Evolutionary conservation across 1,284 basidiomycete species (phyloP), one percentile per base, ranked within the genome.

Genomic region (Cutaneotrichosporon curvatum): DNA sequence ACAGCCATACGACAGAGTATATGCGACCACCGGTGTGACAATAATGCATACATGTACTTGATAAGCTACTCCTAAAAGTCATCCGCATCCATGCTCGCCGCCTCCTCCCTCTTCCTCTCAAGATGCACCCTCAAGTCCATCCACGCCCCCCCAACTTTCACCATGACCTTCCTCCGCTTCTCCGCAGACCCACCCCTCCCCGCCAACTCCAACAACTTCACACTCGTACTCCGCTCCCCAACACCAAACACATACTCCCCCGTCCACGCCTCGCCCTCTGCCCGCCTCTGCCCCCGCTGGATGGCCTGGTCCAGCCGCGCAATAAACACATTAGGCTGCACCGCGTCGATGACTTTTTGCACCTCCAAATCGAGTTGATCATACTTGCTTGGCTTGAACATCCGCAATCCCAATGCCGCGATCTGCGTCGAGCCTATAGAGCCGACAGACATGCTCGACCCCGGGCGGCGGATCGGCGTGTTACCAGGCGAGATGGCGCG

Each of bases 231-330:
- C 20, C 51, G 56, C 40, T 63, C 56, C 1, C 65, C 65, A 1
- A 58, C 59, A 1, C 64, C 65, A 44, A 72, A 70, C 3, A 67
- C 50, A 43, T 57, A 72, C 53, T 68, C 62, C 4, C 67, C 70
- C 22, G 64, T 67, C 67, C 70, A 72, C 40, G 63, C 57, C 21
- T 67, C 63, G 9, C 57, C 56, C 4, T 67, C 62, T 9, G 43
- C 46, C 47, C 51, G 55, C 28, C 61, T 40, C 49, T 70, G 68
- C n/a, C 66, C 66, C 22, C 56, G 51, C 20, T 60, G 57, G 40
- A 72, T 31, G 0, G 68, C 43, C 40, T 45, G 51, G 50, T 70
- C 70, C 4, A 70, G 32, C 10, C 68, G 47, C n/a, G 56, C 54
- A 3, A 68, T 59, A 23, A 62, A 56, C 1, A 62, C 40, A 16